Evolutionary conservation across 768 basidiomycete genomes (phyloP), one percentile per base, ranked within the genome.

Genomic region (Cantharellus cinnabarinus): DNA sequence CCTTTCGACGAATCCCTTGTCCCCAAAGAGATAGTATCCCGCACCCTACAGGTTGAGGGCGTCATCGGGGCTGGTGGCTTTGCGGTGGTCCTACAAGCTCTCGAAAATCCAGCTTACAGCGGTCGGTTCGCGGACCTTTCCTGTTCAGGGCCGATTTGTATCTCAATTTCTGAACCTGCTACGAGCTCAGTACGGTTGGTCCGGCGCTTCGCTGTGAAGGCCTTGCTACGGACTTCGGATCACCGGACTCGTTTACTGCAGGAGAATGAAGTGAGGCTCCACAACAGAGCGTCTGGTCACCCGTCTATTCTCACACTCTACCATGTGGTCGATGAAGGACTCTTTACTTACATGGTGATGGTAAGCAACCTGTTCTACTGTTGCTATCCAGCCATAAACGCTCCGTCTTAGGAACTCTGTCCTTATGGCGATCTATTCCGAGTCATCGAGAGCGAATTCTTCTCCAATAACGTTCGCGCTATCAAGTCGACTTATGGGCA

Each of bases 401-500:
- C 79, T 82, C 67, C 74, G 77, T 35, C 62, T 75, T 98, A 95
- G 83, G 89, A 97, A 68, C 94, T 82, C 71, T 89, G 88, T 60
- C 76, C 82, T 56, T 83, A 88, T 66, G 87, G 89, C 53, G 75
- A 76, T 62, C 67, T 76, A 5, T 66, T 64, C 14, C 70, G 72
- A 58, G 64, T 69, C 62, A 74, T 69, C 66, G 72, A 86, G 39
- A 77, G 82, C 62, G 73, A 78, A 61, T 77, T 80, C 56, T 77
- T 82, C 62, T 94, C 91, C 70, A 76, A 89, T 55, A 76, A 89
- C 65, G 82, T 90, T 69, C 71, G 73, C 34, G 76, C 93, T 60
- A 93, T 97, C 73, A 88, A 83, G 67, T 77, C 81, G 62, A 82
- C 93, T 63, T 97, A 97, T 73, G 74, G 89, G 59, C 94, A 99